Conservation (phyloP, 163 green algal species). For the Prototheca cutis region DNA sequence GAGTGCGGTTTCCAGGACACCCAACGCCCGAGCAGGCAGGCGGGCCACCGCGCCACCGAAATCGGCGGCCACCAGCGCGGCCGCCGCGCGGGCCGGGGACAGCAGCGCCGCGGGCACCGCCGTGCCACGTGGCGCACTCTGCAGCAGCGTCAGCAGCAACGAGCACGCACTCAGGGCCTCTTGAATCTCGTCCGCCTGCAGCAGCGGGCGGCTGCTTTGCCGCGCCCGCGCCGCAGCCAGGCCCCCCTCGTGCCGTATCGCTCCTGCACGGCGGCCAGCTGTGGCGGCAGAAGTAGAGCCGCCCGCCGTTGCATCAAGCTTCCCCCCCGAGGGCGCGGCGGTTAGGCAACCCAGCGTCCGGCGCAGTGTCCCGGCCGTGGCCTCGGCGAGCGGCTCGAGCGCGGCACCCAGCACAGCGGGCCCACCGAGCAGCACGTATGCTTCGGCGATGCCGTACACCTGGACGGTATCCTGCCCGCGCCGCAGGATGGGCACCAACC, state of each 20-base stretch:
- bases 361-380: background rate
- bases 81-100: conserved; percentile 32
- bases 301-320: too few relatives aligned
- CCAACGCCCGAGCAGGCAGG: conserved; percentile 19
- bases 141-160: background rate
- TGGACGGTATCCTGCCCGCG: conserved; percentile 34
- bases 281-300: too few relatives aligned
- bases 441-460: conserved; percentile 38
- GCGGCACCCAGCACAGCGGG: conserved; percentile 4
- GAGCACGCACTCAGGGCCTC: background rate
- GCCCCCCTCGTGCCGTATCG: too few relatives aligned
- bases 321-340: too few relatives aligned
- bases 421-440: conserved; percentile 37
- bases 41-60: conserved; percentile 9
- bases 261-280: too few relatives aligned
- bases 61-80: conserved; percentile 19
- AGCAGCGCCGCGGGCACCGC: conserved; percentile 16
- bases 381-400: background rate
- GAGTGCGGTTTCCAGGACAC: conserved; percentile 50
- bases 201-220: too few relatives aligned
- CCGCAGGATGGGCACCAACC: conserved; percentile 32
- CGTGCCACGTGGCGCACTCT: conserved; percentile 1
- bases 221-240: too few relatives aligned
- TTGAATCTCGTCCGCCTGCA: background rate
- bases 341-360: background rate